These are phyloP conservation scores for Lachancea lanzarotensis DNA, from an alignment of 805 yeast species.

Conservation along the genomic window DNA sequence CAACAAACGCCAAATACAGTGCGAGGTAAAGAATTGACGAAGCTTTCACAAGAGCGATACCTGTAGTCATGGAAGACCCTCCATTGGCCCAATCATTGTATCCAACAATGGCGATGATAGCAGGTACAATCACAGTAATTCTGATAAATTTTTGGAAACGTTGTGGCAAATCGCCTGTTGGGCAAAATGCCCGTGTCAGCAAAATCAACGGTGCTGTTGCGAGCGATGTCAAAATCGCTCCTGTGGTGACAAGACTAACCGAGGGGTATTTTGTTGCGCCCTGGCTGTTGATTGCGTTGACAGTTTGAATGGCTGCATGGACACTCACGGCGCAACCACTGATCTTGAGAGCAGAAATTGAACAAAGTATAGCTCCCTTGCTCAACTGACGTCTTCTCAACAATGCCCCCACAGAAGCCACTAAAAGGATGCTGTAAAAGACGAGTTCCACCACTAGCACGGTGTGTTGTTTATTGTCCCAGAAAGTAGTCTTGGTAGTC, in stretches of 20 bases:
- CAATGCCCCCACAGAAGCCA: not conserved
- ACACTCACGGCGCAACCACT: not conserved
- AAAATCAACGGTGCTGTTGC: slow-evolving; percentile 1
- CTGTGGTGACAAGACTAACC: not conserved
- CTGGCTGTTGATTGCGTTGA: not conserved
- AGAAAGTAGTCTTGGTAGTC: not conserved
- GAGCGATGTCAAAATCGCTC: slow-evolving; percentile 1
- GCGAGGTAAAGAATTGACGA: slow-evolving; percentile 2
- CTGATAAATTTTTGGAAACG: not conserved
- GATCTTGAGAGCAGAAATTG: not conserved
- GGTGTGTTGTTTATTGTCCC: slow-evolving; percentile 1
- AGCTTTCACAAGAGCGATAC: not conserved
- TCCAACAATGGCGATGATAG: not conserved
- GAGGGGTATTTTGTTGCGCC: not conserved
- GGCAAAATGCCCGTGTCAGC: not conserved
- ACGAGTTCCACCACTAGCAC: slow-evolving; percentile 2
- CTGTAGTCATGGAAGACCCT: not conserved
- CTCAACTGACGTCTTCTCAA: not conserved
- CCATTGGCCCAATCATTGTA: not conserved
- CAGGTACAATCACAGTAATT: not conserved
- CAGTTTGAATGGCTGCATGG: not conserved
- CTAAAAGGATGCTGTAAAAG: not conserved
- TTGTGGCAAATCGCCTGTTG: not conserved
- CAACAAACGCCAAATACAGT: not conserved
- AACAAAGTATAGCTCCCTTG: not conserved